Evolutionary conservation across 2,329 filamentous ascomycete genomes (phyloP).

Genomic region (Penicillium sp.): DNA sequence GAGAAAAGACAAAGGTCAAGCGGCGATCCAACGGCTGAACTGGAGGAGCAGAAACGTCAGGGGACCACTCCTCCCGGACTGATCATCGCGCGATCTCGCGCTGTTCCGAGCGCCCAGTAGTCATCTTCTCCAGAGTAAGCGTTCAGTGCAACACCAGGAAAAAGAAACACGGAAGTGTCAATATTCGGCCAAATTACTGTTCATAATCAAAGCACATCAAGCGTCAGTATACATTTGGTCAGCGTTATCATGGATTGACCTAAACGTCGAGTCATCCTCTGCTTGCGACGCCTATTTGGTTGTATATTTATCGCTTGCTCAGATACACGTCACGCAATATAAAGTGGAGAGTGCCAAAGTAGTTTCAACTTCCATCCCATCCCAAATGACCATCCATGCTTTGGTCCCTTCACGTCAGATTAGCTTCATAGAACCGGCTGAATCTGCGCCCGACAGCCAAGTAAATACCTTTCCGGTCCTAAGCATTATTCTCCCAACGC

Average conservation of each 20-base stretch:
- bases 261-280: background rate
- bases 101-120: conserved; percentile 5
- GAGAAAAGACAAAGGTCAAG: background rate
- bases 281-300: background rate
- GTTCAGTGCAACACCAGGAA: conserved; percentile 7
- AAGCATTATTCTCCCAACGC: background rate
- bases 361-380: background rate
- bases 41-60: conserved; percentile 1
- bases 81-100: conserved; percentile 2
- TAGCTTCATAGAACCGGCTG: background rate
- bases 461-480: background rate
- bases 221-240: background rate
- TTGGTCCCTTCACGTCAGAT: background rate
- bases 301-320: background rate
- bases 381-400: background rate
- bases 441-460: background rate
- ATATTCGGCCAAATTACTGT: background rate
- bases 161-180: background rate
- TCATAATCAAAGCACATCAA: background rate
- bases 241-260: background rate
- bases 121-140: background rate
- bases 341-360: background rate
- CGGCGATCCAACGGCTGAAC: conserved; percentile 10
- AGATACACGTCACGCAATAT: background rate
- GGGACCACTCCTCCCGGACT: background rate